These are phyloP conservation scores for Ophiostoma ulmi DNA, from an alignment of 2,329 filamentous ascomycete genomes.

Conservation along the genomic window DNA sequence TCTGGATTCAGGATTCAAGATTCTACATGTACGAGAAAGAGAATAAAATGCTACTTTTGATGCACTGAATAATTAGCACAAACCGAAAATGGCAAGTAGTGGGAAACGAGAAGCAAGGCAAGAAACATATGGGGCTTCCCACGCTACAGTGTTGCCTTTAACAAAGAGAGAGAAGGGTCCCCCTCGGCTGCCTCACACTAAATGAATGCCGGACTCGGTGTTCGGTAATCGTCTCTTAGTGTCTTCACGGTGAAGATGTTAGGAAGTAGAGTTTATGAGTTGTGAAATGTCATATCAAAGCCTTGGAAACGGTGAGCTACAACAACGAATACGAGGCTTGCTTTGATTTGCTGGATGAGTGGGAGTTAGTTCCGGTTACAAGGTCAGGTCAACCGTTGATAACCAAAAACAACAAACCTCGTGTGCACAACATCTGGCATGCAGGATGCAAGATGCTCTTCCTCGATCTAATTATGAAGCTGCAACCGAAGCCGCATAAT, in stretches of 20 bases:
- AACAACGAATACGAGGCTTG: neutral
- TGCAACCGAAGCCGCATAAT: neutral
- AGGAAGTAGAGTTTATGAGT: neutral
- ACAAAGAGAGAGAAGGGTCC: neutral
- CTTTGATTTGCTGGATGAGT: neutral
- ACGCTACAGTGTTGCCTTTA: neutral
- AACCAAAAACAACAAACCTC: neutral
- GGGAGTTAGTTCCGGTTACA: neutral
- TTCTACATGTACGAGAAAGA: no score
- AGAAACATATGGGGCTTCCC: neutral
- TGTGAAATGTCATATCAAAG: neutral
- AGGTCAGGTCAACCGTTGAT: neutral
- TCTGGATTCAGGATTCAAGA: no score
- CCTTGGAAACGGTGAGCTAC: neutral
- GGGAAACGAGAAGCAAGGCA: neutral
- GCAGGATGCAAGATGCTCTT: neutral
- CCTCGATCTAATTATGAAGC: constrained; percentile 3
- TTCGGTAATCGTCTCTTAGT: neutral
- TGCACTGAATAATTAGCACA: no score
- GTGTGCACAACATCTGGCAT: constrained; percentile 7
- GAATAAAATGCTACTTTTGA: no score
- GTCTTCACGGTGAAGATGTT: neutral
- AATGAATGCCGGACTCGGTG: neutral
- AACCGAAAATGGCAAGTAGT: no score
- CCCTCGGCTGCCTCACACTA: constrained; percentile 15